A percentile compares a stretch with the other conserved stretches of the same genome.
These are phyloP conservation scores for Turnera subulata DNA, from an alignment of 345 rosid genomes.

Conservation along the genomic window DNA sequence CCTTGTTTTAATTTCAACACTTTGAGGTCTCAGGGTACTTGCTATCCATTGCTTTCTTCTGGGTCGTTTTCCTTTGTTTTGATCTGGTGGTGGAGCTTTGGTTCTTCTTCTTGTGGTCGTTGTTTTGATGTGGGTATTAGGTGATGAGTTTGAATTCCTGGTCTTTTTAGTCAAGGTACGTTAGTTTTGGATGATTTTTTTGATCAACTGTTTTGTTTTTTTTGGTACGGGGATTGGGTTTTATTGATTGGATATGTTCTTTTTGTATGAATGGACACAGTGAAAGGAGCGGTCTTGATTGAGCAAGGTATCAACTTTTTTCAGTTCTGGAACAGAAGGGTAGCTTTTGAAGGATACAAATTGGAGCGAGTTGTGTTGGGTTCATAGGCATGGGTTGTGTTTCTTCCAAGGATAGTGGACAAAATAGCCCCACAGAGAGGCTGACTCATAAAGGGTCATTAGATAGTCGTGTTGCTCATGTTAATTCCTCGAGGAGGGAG, in stretches of 20 bases:
- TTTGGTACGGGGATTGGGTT: too few species aligned
- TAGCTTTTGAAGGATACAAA: too few species aligned
- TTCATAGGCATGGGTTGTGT: conserved; percentile 66
- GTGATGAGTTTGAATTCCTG: conserved; percentile 23
- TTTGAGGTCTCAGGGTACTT: not conserved
- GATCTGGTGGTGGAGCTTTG: not conserved
- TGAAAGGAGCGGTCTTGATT: not conserved
- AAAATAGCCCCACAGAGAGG: conserved; percentile 44
- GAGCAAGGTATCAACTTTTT: not conserved
- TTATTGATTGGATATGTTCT: not conserved
- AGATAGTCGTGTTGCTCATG: conserved; percentile 53
- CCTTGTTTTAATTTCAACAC: not conserved
- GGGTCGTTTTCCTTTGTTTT: not conserved
- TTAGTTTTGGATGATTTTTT: conserved; percentile 21
- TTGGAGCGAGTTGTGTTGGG: too few species aligned
- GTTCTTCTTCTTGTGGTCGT: not conserved
- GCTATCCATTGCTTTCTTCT: not conserved
- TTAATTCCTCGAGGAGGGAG: conserved; percentile 58
- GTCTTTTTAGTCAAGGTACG: conserved; percentile 2
- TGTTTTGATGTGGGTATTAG: conserved; percentile 14
- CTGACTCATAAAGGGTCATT: conserved; percentile 42
- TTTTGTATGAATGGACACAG: not conserved
- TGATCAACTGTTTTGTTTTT: conserved; percentile 23
- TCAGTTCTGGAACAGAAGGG: too few species aligned
- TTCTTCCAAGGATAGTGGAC: conserved; percentile 53